Base-by-base conservation (phyloP, 1,139 yeast genomes). In the Nakaseomyces kungkrabaensis region DNA sequence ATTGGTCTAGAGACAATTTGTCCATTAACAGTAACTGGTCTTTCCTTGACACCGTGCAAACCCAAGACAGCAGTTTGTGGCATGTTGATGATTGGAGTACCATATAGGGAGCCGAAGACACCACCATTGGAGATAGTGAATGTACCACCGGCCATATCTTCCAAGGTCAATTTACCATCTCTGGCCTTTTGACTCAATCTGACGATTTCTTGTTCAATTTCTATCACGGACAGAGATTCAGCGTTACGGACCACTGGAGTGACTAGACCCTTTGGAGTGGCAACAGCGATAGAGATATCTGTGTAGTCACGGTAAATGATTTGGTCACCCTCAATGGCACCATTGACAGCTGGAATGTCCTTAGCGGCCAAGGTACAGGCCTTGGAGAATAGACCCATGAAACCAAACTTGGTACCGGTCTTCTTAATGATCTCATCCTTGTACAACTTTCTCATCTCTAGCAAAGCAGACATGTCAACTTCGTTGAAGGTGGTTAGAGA, bases 101-200 rank as follows among this genome's bases (percentile, higher is more conserved):
- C 98, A 72, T 86, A 88, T 61, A 92, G 77, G 36, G 98, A 92
- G 56, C 99, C 99, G 65, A 92, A 92, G 54, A 92, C 97, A 71
- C 99, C 99, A 70, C 99, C 99, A 75, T 92, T 92, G 53, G 98
- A 92, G 66, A 92, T 92, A 66, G 99, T 92, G 77, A 92, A 90
- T 55, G 97, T 90, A 71, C 99, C 99, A 70, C 99, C 98, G 55
- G 97, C 81, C 98, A 94, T 92, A 72, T 92, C 99, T 76, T 92
- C 99, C 60, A 92, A 75, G 52, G 97, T 86, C 67, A 92, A 80
- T 75, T 92, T 90, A 67, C 94, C 94, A 68, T 92, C 97, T 72
- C 98, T 87, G 57, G 98, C 98, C 75, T 89, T 92, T 69, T 76
- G 76, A 72, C 97, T 95, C 66, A 92, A 78, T 60, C 74, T 72